Conservation (phyloP, 2,329 filamentous ascomycete species). For the Nemania abortiva region DNA sequence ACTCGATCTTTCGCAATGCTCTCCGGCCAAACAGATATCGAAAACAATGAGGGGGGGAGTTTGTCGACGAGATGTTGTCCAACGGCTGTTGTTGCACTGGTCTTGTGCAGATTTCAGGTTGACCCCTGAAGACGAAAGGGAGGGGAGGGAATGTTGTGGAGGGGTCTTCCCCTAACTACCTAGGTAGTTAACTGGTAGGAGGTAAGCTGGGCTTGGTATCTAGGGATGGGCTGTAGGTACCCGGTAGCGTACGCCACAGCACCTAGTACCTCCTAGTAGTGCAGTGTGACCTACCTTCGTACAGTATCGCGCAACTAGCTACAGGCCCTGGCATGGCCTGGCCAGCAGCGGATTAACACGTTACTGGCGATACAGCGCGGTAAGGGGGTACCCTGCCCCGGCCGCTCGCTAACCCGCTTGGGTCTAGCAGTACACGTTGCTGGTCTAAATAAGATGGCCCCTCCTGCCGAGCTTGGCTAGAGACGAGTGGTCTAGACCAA, state of each 20-base stretch:
- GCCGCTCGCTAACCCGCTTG: constrained; percentile 9
- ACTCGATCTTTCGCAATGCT: constrained; percentile 5
- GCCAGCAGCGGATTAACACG: constrained; percentile 29
- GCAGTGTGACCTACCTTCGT: background rate
- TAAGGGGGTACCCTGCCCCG: background rate
- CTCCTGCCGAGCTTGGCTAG: constrained; percentile 18
- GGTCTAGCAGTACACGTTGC: background rate
- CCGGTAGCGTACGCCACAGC: background rate
- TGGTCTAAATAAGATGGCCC: background rate
- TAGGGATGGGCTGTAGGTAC: background rate
- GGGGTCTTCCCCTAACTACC: constrained; percentile 22
- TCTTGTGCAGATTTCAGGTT: constrained; percentile 32
- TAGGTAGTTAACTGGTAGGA: background rate
- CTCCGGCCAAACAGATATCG: constrained; percentile 11
- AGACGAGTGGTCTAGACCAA: background rate
- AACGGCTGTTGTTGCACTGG: constrained; percentile 23
- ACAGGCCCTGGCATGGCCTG: background rate
- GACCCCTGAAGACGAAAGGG: constrained; percentile 35
- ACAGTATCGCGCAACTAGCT: background rate
- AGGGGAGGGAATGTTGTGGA: constrained; percentile 17
- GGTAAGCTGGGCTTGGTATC: background rate
- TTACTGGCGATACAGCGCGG: constrained; percentile 23
- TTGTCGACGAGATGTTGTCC: constrained; percentile 14
- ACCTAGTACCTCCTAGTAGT: background rate
- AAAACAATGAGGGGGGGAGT: constrained; percentile 22